These are phyloP conservation scores for Chaetoceros tenuissimus DNA, from an alignment of 108 stramenopile species.

Conservation along the genomic window DNA sequence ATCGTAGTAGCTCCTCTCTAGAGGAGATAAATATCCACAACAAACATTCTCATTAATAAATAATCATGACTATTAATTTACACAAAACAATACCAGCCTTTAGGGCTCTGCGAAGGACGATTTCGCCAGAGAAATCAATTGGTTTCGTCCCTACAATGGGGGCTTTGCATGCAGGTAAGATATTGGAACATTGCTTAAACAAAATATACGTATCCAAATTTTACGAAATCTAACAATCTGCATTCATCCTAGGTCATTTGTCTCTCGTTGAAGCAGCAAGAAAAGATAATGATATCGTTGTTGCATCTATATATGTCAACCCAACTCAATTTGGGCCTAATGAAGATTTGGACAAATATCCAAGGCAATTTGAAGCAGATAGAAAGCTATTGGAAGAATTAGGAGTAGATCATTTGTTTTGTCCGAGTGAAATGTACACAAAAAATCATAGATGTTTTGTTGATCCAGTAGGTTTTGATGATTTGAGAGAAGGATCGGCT, in stretches of 20 bases:
- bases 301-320: conserved; percentile 96
- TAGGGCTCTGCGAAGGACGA: conserved; percentile 20
- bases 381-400: conserved; percentile 38
- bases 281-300: conserved; percentile 70
- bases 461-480: conserved; percentile 69
- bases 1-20: too few relatives aligned
- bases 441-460: conserved; percentile 64
- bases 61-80: conserved; percentile 4
- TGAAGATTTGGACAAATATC: conserved; percentile 96
- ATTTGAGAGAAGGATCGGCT: conserved; percentile 66
- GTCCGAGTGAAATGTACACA: conserved; percentile 65
- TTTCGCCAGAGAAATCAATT: conserved; percentile 21
- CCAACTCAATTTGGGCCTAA: conserved; percentile 91
- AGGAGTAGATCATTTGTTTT: conserved; percentile 81
- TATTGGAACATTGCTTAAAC: conserved; percentile 3
- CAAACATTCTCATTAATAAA: not conserved
- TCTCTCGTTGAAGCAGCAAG: conserved; percentile 67
- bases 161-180: conserved; percentile 88
- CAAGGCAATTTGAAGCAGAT: conserved; percentile 84
- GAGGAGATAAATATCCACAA: too few relatives aligned
- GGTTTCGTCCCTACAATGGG: conserved; percentile 99
- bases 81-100: conserved; percentile 30
- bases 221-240: not conserved
- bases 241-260: conserved; percentile 49
- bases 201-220: not conserved